A percentile compares a stretch with the other conserved stretches of the same genome.
Evolutionary conservation across 2,329 filamentous ascomycete genomes (phyloP).

Genomic region (Thelonectria blattea): DNA sequence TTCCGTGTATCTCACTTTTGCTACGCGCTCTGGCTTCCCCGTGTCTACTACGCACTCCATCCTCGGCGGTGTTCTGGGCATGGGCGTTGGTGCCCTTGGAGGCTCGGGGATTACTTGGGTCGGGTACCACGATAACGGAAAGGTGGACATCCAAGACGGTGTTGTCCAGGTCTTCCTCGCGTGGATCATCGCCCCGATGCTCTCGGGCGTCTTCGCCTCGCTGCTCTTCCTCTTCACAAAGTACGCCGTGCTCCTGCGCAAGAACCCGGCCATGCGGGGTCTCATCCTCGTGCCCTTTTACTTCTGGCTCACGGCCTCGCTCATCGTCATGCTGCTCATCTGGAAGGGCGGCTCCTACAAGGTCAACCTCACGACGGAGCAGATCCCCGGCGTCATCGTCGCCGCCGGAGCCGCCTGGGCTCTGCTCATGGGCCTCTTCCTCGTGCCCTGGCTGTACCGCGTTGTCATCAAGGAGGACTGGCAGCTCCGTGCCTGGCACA

Average conservation of each 20-base stretch:
- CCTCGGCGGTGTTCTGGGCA: conserved; percentile 64
- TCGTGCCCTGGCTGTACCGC: conserved; percentile 65
- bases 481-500: conserved; percentile 61
- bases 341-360: conserved; percentile 56
- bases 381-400: conserved; percentile 61
- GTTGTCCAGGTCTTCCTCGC: conserved; percentile 67
- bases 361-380: conserved; percentile 54
- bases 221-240: conserved; percentile 63
- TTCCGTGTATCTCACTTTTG: conserved; percentile 62
- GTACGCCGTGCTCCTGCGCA: conserved; percentile 60
- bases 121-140: conserved; percentile 48
- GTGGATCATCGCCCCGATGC: conserved; percentile 65
- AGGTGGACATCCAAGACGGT: conserved; percentile 51
- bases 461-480: conserved; percentile 66
- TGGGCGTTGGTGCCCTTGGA: conserved; percentile 63
- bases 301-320: conserved; percentile 60
- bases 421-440: conserved; percentile 57
- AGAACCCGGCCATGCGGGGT: conserved; percentile 59
- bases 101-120: conserved; percentile 60
- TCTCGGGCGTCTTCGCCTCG: conserved; percentile 59
- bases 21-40: conserved; percentile 60
- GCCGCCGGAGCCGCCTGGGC: conserved; percentile 57
- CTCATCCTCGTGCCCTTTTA: conserved; percentile 61
- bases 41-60: conserved; percentile 68
- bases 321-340: conserved; percentile 67